These are phyloP conservation scores for Malus hybrid DNA, from an alignment of 331 rosid species.

Conservation along the genomic window DNA sequence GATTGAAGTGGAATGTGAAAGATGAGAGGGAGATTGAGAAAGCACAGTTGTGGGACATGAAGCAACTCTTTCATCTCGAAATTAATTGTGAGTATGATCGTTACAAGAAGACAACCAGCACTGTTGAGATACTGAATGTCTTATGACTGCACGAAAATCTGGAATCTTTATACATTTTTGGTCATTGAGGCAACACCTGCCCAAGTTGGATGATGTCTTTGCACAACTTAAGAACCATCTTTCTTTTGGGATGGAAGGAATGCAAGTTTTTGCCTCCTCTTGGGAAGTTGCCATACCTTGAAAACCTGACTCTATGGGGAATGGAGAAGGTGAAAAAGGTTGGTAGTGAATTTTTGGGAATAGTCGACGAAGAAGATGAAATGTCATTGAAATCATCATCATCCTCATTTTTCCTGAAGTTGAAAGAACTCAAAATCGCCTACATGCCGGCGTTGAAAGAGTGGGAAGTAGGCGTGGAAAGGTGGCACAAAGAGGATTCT, in stretches of 20 bases:
- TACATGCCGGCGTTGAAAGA: no score
- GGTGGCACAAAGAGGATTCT: no score
- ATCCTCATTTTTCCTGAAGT: no score
- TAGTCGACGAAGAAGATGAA: no score
- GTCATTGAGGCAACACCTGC: neutral
- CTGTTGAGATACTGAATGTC: neutral
- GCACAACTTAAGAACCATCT: neutral
- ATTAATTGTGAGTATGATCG: rapidly evolving
- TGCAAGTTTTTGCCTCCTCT: neutral
- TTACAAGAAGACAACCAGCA: neutral
- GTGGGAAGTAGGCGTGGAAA: no score
- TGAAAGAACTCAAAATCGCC: no score
- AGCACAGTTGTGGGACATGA: neutral
- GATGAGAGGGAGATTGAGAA: neutral
- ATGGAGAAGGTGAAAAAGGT: no score
- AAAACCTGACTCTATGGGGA: no score
- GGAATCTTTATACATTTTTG: neutral
- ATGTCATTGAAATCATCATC: no score
- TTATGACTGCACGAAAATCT: neutral
- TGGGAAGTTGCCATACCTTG: neutral
- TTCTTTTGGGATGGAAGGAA: rapidly evolving
- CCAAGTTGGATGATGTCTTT: neutral
- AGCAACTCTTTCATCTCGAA: neutral
- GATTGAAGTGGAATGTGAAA: neutral
- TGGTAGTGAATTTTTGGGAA: neutral